phyloP scores from a whole-genome alignment of 192 early-diverging fungal genomes.

The Backusella parvicylindrica region DNA sequence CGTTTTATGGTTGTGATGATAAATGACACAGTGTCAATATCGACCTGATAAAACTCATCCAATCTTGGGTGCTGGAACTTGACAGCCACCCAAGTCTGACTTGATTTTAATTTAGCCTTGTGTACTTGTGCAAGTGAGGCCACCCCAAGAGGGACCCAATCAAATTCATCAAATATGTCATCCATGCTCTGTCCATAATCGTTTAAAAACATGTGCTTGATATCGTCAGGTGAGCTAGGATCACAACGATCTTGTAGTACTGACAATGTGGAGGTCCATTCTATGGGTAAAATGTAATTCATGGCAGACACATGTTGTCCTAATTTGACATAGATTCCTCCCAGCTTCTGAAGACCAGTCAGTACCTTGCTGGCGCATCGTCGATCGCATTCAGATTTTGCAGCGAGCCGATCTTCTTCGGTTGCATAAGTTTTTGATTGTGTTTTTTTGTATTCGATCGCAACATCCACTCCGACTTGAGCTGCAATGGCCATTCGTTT shows the following conservation, averaged over 20 bases:
- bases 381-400: slow-evolving; percentile 56
- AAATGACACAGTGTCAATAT: slow-evolving; percentile 67
- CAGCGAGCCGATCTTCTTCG: slow-evolving; percentile 26
- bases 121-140: slow-evolving; percentile 95
- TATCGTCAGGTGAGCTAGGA: slow-evolving; percentile 65
- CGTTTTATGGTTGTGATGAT: slow-evolving; percentile 59
- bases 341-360: slow-evolving; percentile 58
- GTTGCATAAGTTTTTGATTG: slow-evolving; percentile 21
- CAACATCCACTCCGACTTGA: slow-evolving; percentile 38
- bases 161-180: slow-evolving; percentile 76
- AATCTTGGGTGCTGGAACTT: slow-evolving; percentile 91
- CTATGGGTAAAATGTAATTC: slow-evolving; percentile 78
- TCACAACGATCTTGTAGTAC: slow-evolving; percentile 83
- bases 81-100: slow-evolving; percentile 79
- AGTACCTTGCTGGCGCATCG: slow-evolving; percentile 62
- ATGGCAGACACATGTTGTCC: slow-evolving; percentile 82
- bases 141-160: slow-evolving; percentile 79
- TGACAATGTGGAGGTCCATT: slow-evolving; percentile 84
- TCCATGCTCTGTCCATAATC: slow-evolving; percentile 68
- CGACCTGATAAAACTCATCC: slow-evolving; percentile 57
- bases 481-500: slow-evolving; percentile 37
- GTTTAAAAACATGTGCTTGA: slow-evolving; percentile 60
- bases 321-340: slow-evolving; percentile 89
- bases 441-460: slow-evolving; percentile 52
- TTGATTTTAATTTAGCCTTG: slow-evolving; percentile 59